A percentile compares a stretch with the other conserved stretches of the same genome.
phyloP scores from a whole-genome alignment of 129 eudicot genomes.

The Scalesia atractyloides region DNA sequence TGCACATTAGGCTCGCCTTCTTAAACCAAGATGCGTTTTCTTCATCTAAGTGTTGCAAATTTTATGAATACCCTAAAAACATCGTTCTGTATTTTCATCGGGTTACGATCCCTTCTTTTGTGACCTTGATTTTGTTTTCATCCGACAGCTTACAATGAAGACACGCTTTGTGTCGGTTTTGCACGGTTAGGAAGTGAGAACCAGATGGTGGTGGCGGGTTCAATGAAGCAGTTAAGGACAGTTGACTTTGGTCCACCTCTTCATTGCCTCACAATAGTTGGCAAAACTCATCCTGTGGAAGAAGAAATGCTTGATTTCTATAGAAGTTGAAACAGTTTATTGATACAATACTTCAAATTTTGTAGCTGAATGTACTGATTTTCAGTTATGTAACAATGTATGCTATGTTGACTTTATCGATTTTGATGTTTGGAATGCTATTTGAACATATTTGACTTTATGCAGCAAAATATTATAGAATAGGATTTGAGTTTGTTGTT shows the following conservation, averaged over 20 bases:
- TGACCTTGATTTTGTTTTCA: constrained; percentile 3
- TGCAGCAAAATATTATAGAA: not conserved
- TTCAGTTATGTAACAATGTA: constrained; percentile 7
- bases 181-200: constrained; percentile 91
- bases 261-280: constrained; percentile 87
- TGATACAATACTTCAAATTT: constrained; percentile 8
- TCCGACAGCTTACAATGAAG: constrained; percentile 64
- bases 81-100: not conserved
- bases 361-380: constrained; percentile 15
- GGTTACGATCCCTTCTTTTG: not conserved
- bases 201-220: constrained; percentile 77
- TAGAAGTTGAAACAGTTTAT: constrained; percentile 24
- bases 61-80: not conserved
- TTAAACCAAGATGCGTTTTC: not conserved
- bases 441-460: not conserved
- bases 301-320: constrained; percentile 89
- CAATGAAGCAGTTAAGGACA: constrained; percentile 70
- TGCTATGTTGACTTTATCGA: constrained; percentile 10
- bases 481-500: not conserved
- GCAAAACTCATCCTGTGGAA: constrained; percentile 83
- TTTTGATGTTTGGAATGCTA: constrained; percentile 4
- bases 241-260: constrained; percentile 86
- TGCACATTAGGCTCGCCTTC: no score
- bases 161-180: constrained; percentile 82
- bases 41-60: not conserved